These are phyloP conservation scores for Penicillium polonicum DNA, from an alignment of 2,329 filamentous ascomycete species.

Conservation along the genomic window DNA sequence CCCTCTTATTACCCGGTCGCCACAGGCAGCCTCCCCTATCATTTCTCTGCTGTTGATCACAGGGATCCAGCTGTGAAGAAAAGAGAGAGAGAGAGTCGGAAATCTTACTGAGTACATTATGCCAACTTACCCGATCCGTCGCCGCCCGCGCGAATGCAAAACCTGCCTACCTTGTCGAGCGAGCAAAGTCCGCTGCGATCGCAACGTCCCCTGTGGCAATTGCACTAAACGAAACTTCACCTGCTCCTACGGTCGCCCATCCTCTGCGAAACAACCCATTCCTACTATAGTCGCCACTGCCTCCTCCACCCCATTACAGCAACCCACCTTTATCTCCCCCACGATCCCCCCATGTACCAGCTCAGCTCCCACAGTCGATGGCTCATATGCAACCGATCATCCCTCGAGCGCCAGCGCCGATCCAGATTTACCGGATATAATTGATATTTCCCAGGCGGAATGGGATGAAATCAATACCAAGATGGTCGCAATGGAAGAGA, in stretches of 20 bases:
- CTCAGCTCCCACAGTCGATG: constrained; percentile 17
- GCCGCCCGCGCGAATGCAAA: constrained; percentile 42
- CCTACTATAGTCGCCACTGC: constrained; percentile 13
- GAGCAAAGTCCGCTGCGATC: constrained; percentile 51
- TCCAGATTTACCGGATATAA: constrained; percentile 26
- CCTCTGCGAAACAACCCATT: constrained; percentile 18
- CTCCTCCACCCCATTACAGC: constrained; percentile 17
- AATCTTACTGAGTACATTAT: constrained; percentile 15
- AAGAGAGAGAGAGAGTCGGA: background rate
- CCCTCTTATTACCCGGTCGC: constrained; percentile 16
- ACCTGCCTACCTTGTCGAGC: constrained; percentile 52
- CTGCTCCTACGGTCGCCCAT: constrained; percentile 38
- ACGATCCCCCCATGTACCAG: constrained; percentile 12
- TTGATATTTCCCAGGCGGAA: constrained; percentile 34
- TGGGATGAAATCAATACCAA: constrained; percentile 40
- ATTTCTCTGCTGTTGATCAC: constrained; percentile 13
- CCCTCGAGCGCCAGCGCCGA: constrained; percentile 19
- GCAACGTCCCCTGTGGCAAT: constrained; percentile 42
- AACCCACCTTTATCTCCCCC: constrained; percentile 17
- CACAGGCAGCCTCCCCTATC: constrained; percentile 12
- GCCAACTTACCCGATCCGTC: constrained; percentile 38
- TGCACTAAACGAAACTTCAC: constrained; percentile 43
- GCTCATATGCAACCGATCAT: constrained; percentile 21
- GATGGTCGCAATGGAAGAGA: constrained; percentile 38
- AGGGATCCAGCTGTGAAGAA: constrained; percentile 16